A percentile compares a stretch with the other conserved stretches of the same genome.
phyloP scores from a whole-genome alignment of 2,329 filamentous ascomycete species.

The Penicillium sp. region DNA sequence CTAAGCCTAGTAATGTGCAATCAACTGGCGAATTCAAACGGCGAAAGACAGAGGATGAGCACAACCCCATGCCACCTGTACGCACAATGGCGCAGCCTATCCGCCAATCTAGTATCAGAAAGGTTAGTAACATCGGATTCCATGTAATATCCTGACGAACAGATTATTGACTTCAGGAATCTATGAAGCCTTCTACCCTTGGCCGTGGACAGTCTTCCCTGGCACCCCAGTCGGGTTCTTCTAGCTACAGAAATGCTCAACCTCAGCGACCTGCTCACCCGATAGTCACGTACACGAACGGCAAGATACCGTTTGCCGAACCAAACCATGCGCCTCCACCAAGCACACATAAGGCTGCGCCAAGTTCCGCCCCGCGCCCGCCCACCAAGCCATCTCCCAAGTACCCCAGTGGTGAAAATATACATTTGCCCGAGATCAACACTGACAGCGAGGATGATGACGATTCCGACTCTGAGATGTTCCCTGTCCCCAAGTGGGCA shows the following conservation, averaged over 20 bases:
- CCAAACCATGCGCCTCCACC: constrained; percentile 48
- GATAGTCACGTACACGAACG: constrained; percentile 79
- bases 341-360: constrained; percentile 55
- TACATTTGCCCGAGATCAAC: constrained; percentile 87
- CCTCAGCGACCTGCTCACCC: constrained; percentile 59
- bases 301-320: constrained; percentile 80
- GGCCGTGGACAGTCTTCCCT: constrained; percentile 30
- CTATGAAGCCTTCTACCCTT: constrained; percentile 35
- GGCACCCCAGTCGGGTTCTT: constrained; percentile 25
- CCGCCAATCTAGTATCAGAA: constrained; percentile 65
- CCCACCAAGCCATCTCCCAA: constrained; percentile 62
- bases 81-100: constrained; percentile 75
- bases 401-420: constrained; percentile 79
- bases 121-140: constrained; percentile 45
- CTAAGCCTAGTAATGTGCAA: constrained; percentile 42
- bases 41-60: constrained; percentile 65
- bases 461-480: constrained; percentile 52
- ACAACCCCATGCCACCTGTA: constrained; percentile 53
- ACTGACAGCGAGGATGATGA: constrained; percentile 85
- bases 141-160: neutral
- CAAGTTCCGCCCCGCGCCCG: constrained; percentile 35
- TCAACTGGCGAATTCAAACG: constrained; percentile 69
- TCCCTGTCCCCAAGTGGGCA: constrained; percentile 71
- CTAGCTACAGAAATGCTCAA: constrained; percentile 39
- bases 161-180: constrained; percentile 12